phyloP scores from a whole-genome alignment of 2,329 filamentous ascomycete genomes.

The Apiospora saccharicola region DNA sequence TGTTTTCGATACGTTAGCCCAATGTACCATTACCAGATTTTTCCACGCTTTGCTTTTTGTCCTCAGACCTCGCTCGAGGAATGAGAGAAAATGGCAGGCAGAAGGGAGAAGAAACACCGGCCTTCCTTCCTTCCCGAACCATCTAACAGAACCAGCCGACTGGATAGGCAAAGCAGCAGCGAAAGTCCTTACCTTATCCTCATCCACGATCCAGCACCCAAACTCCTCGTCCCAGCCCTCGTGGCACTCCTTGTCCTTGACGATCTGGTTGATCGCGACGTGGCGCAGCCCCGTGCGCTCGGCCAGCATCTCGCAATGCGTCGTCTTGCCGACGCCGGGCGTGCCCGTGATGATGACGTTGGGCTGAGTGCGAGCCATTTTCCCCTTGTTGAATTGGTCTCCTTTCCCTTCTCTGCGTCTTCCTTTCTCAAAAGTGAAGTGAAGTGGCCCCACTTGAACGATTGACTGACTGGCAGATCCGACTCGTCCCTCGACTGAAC shows the following conservation, averaged over 20 bases:
- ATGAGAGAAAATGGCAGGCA: slow-evolving; percentile 27
- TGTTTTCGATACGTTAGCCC: slow-evolving; percentile 42
- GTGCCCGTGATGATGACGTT: slow-evolving; percentile 97
- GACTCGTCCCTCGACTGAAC: neutral
- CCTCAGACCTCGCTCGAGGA: neutral
- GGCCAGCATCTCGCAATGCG: slow-evolving; percentile 84
- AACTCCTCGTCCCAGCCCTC: slow-evolving; percentile 88
- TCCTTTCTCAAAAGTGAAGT: neutral
- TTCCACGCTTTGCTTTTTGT: neutral
- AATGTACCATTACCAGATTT: slow-evolving; percentile 25
- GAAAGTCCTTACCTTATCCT: slow-evolving; percentile 77
- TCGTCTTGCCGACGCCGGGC: slow-evolving; percentile 94
- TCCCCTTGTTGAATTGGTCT: slow-evolving; percentile 28
- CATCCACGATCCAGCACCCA: slow-evolving; percentile 91
- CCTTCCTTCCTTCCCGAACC: neutral
- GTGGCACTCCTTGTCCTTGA: slow-evolving; percentile 87
- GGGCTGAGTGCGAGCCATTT: slow-evolving; percentile 62
- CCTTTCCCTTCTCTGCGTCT: neutral
- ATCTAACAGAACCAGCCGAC: too few species aligned
- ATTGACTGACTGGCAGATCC: neutral
- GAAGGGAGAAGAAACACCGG: slow-evolving; percentile 21
- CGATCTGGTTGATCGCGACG: slow-evolving; percentile 87
- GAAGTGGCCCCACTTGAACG: neutral
- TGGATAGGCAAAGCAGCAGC: neutral
- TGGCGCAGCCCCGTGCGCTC: slow-evolving; percentile 80